These are phyloP conservation scores for Ceriops zippeliana DNA, from an alignment of 345 rosid species.

Conservation along the genomic window DNA sequence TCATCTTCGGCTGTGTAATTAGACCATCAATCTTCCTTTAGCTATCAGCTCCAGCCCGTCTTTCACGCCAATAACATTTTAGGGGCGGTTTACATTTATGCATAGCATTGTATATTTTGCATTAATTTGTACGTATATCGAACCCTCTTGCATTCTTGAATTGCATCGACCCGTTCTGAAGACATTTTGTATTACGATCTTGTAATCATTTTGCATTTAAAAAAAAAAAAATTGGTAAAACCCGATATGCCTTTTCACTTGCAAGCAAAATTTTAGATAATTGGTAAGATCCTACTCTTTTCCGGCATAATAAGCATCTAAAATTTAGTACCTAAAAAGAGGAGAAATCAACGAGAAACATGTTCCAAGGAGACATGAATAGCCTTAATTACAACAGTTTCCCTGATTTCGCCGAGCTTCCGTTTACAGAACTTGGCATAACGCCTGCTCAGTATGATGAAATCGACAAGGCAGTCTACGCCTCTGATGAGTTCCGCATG, in stretches of 20 bases:
- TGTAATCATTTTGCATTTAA: too few species aligned
- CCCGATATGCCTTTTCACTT: background rate
- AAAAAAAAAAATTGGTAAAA: too few species aligned
- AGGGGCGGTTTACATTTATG: too few species aligned
- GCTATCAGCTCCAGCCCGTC: background rate
- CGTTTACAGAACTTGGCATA: constrained; percentile 22
- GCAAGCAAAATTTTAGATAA: background rate
- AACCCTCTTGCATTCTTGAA: too few species aligned
- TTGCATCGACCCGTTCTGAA: too few species aligned
- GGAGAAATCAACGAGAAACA: background rate
- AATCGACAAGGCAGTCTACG: constrained; percentile 11
- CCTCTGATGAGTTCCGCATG: constrained; percentile 32
- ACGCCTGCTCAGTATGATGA: constrained; percentile 2
- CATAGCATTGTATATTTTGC: too few species aligned
- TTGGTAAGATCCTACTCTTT: too few species aligned
- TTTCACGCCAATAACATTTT: too few species aligned
- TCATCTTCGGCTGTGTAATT: background rate
- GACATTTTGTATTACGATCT: too few species aligned
- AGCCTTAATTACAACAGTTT: background rate
- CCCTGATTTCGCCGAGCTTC: constrained; percentile 32
- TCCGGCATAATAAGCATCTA: too few species aligned
- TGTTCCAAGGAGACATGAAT: constrained; percentile 25
- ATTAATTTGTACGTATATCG: too few species aligned
- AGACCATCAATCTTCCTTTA: background rate
- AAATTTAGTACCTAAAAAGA: too few species aligned